phyloP scores from a whole-genome alignment of 2,329 filamentous ascomycete genomes.

The Colletotrichum abscissum region DNA sequence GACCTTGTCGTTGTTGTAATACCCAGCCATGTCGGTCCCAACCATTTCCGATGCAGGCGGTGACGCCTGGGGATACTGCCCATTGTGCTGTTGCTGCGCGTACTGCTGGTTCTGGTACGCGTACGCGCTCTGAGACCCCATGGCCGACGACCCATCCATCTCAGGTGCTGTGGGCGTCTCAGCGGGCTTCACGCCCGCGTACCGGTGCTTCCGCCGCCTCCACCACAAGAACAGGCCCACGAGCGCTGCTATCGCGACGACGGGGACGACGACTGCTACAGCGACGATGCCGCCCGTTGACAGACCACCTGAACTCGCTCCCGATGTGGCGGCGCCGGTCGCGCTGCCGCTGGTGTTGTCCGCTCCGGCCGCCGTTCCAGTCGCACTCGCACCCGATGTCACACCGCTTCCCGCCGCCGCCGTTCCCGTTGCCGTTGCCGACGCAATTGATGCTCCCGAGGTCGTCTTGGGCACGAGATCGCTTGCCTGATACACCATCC shows the following conservation, averaged over 20 bases:
- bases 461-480: conserved; percentile 31
- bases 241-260: conserved; percentile 21
- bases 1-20: conserved; percentile 33
- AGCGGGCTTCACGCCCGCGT: conserved; percentile 25
- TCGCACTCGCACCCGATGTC: not conserved
- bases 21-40: conserved; percentile 1
- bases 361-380: not conserved
- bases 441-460: not conserved
- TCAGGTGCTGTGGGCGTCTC: not conserved
- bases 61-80: not conserved
- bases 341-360: not conserved
- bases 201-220: conserved; percentile 21
- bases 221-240: conserved; percentile 26
- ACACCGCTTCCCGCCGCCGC: not conserved
- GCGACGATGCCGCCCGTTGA: conserved; percentile 16
- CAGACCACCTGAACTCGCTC: not conserved
- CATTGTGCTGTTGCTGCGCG: not conserved
- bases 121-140: conserved; percentile 7
- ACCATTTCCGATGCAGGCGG: conserved; percentile 14
- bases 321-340: not conserved
- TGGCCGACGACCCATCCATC: not conserved
- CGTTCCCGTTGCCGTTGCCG: not conserved
- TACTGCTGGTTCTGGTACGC: conserved; percentile 3
- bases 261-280: conserved; percentile 7
- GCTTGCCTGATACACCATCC: conserved; percentile 41